Base-by-base conservation (phyloP, 805 yeast species). In the Barnettozyma salicaria region DNA sequence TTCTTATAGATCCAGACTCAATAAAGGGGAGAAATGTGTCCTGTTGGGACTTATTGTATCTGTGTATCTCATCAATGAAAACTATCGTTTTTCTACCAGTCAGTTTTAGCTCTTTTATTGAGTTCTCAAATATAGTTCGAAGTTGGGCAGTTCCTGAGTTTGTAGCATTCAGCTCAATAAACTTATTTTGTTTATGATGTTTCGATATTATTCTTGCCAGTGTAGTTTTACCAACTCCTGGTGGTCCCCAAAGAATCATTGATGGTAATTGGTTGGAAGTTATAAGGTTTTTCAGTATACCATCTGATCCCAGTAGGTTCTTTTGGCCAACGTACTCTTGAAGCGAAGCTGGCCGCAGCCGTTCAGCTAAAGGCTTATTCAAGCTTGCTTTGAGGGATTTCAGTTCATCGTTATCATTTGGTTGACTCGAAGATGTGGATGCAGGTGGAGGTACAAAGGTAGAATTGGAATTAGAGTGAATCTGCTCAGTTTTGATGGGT, bases 161-260 rank as follows among this genome's bases (percentile, higher is more conserved):
- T 0, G 97, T 85, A 0, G 97, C 97, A 37, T 95, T 84, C 30
- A 88, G 63, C 58, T 89, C 97, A 3, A 84, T 68, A 53, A 87
- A 78, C 30, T 78, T 54, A 25, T 64, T 62, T 12, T 53, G 55
- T 30, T 78, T 53, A 21, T 63, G 63, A 10, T 52, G 52, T 7
- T 63, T 58, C 5, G 67, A 49, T 7, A 68, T 45, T 14, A 71
- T 54, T n/a, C 82, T 58, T 0, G 95, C 92, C 19, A 92, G 55
- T 0, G 96, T 81, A 0, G 98, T 92, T 55, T 92, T 92, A 0
- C 68, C 90, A 3, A 87, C 89, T 0, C 98, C 98, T 2, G 97
- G 95, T 1, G 95, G 95, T 0, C 99, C 99, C 84, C 92, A 83
- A 5, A 92, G 61, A 2, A 92, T 76, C 76, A 92, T 70, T 0